Base-by-base conservation (phyloP, 2,329 filamentous ascomycete species). In the Verticillium isaacii region DNA sequence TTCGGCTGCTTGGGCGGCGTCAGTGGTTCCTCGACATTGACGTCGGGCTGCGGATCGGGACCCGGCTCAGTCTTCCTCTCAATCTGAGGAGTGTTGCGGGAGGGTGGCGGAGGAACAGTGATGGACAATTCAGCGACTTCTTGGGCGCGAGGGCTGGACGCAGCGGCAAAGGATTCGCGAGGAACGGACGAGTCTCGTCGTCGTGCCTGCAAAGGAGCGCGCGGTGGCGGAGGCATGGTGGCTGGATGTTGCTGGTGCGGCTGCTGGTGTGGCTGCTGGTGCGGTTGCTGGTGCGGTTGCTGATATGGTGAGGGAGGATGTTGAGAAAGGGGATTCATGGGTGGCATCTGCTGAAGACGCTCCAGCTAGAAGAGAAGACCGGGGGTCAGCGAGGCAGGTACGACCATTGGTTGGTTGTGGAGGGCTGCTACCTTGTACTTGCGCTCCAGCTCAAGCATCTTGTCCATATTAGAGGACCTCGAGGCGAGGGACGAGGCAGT, bases 391-490 rank as follows among this genome's bases (percentile, higher is more conserved):
- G 60, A 34, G 56, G 36, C 64, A 56, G 25, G 5, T 9, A 32
- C 54, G 23, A 56, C 17, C 19, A 19, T n/a, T 56, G 54, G 54
- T 32, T 8, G 37, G n/a, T 32, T 17, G 55, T 15, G 32, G 61
- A 8, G 54, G n/a, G 17, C 29, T 69, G 77, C 76, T 76, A 87
- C 85, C 81, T 84, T 85, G 72, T 77, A 80, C 69, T 77, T 78
- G 69, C 82, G 84, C 69, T 87, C 85, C 59, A 87, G 73, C 67
- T 86, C 83, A 57, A 87, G 76, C 84, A 87, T 86, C 63, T 77
- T 79, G 70, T 85, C 78, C 65, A 87, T 80, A 71, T 80, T 85
- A 69, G 79, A 79, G 64, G 77, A 29, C 17, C 56, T 56, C 23
- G 37, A 54, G 39, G 57, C 29, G 32, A 56, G 32, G 54, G 50